Base-by-base conservation (phyloP, 2,329 filamentous ascomycete species). In the Penicillium sp. region DNA sequence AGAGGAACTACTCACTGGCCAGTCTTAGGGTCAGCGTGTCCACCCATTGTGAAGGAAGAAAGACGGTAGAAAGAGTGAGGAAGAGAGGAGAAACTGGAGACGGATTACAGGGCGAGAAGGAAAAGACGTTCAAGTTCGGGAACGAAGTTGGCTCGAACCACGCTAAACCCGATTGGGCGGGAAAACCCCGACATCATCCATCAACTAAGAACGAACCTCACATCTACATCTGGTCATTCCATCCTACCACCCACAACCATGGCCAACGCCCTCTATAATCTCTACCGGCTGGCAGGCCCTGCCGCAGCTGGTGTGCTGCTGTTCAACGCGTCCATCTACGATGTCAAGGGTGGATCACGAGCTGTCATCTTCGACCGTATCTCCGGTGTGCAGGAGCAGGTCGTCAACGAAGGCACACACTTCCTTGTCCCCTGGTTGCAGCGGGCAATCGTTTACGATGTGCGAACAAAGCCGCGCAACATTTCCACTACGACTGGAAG, bases 351-450 rank as follows among this genome's bases (percentile, higher is more conserved):
- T 74, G 95, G 95, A 69, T 89, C 89, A 62, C 87, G 95, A 71
- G 95, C 95, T 60, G 93, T 99, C 79, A 99, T 99, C 81, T 99
- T 99, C 82, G 96, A 99, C 82, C 85, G 95, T 64, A 66, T 98
- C 67, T 84, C 87, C 50, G 95, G 95, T 80, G 95, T 99, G 65
- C 93, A 96, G 82, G 93, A 99, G 67, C 80, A 84, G 49, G 95
- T 99, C 56, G 82, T 95, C 70, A 96, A 92, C 77, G 95, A 99
- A 81, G 95, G 95, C 72, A 99, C 95, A 55, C 95, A 99, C 77
- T 96, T 99, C 77, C 81, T 99, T 54, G 78, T 99, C 37, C 95
- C 95, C 8, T 99, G 95, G 95, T 80, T 99, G 74, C 95, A 99
- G 79, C 89, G 87, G 78, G 90, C 89, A 69, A 92, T 99, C 79